phyloP scores from a whole-genome alignment of 768 basidiomycete genomes.

The Trametes coccinea region DNA sequence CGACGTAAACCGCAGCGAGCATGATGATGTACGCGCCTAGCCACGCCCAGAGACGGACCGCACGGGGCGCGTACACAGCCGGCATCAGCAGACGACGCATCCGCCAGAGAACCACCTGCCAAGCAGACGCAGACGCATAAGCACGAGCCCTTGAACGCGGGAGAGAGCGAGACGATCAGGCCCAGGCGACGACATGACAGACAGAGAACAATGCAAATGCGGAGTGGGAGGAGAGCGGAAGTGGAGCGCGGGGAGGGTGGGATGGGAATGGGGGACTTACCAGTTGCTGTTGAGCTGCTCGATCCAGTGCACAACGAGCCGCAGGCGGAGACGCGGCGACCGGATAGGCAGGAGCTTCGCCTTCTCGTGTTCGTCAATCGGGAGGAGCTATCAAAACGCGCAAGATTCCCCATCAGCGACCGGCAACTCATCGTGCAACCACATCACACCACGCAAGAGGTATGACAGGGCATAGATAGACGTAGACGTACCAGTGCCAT shows the following conservation, averaged over 20 bases:
- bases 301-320: conserved; percentile 93
- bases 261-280: conserved; percentile 35
- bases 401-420: background rate
- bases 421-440: background rate
- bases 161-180: conserved; percentile 14
- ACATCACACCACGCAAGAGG: background rate
- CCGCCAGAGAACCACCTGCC: conserved; percentile 77
- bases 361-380: conserved; percentile 90
- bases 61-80: background rate
- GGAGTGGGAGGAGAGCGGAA: background rate
- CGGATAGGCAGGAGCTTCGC: conserved; percentile 82
- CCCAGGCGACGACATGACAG: conserved; percentile 4
- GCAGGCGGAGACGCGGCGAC: conserved; percentile 72
- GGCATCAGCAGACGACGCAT: conserved; percentile 53
- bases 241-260: background rate
- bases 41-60: conserved; percentile 12
- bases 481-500: conserved; percentile 65
- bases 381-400: conserved; percentile 51
- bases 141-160: conserved; percentile 25
- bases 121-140: conserved; percentile 27
- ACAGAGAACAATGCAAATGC: background rate
- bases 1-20: conserved; percentile 15
- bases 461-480: background rate
- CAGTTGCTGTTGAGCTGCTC: conserved; percentile 68
- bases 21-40: conserved; percentile 19